These are phyloP conservation scores for Hordeum marinum DNA, from an alignment of 176 grass and related monocot genomes.

Conservation along the genomic window DNA sequence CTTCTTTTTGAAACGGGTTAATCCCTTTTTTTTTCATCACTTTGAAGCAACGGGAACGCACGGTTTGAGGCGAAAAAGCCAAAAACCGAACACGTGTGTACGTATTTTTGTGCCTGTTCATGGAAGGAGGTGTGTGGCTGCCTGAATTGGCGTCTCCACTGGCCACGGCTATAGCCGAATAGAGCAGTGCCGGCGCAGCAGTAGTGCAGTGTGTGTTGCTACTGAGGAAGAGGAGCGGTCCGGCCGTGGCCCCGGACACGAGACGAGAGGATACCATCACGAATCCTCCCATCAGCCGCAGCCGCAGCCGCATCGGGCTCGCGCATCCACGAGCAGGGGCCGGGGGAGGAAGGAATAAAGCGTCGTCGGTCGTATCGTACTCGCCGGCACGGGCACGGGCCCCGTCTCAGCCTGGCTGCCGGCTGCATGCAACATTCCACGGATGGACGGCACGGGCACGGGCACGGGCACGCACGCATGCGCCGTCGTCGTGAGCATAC, in stretches of 20 bases:
- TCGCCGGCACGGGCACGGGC: background rate
- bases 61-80: background rate
- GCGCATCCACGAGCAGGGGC: background rate
- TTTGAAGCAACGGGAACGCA: background rate
- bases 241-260: background rate
- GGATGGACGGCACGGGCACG: background rate
- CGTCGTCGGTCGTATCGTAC: background rate
- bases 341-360: background rate
- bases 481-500: background rate
- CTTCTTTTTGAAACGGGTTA: too few species aligned
- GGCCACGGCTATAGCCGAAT: background rate
- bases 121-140: background rate
- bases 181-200: background rate
- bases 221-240: slow-evolving; percentile 13
- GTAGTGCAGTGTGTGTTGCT: background rate
- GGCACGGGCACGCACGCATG: background rate
- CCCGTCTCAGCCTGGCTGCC: background rate
- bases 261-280: background rate
- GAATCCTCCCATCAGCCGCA: background rate
- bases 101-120: too few species aligned
- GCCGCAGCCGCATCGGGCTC: background rate
- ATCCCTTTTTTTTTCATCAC: too few species aligned
- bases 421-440: background rate
- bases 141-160: background rate
- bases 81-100: too few species aligned